Conservation (phyloP, 257 asterid species). For the Lantana camara region DNA sequence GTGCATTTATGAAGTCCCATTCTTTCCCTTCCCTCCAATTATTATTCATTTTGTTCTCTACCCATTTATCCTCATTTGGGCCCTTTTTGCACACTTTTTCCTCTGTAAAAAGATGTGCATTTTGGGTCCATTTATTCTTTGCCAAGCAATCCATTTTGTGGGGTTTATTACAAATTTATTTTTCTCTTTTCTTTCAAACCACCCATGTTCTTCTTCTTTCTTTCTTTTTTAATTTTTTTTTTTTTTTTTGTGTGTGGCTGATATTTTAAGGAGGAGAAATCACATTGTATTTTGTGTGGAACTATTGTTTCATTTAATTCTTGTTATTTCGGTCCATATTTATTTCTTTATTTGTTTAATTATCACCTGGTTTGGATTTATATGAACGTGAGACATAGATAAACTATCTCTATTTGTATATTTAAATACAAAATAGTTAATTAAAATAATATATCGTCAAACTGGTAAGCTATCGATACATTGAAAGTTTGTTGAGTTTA, state of each 20-base stretch:
- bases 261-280: constrained; percentile 6
- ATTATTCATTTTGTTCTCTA: constrained; percentile 37
- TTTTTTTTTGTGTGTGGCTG: no score
- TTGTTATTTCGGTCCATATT: no score
- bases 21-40: constrained; percentile 2
- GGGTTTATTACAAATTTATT: constrained; percentile 20
- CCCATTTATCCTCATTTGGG: constrained; percentile 35
- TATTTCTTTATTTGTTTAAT: no score
- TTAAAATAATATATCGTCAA: no score
- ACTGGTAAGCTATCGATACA: no score
- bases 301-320: not conserved
- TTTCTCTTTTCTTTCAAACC: constrained; percentile 23
- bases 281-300: constrained; percentile 5
- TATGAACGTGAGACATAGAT: no score
- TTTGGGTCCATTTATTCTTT: constrained; percentile 39
- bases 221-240: not conserved
- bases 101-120: constrained; percentile 35
- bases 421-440: no score
- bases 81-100: constrained; percentile 17
- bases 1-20: constrained; percentile 40
- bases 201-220: not conserved
- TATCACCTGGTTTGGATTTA: no score
- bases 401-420: no score
- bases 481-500: no score
- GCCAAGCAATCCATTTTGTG: constrained; percentile 35